These are phyloP conservation scores for Penicillium mononematosum DNA, from an alignment of 495 filamentous ascomycete species.

Conservation along the genomic window DNA sequence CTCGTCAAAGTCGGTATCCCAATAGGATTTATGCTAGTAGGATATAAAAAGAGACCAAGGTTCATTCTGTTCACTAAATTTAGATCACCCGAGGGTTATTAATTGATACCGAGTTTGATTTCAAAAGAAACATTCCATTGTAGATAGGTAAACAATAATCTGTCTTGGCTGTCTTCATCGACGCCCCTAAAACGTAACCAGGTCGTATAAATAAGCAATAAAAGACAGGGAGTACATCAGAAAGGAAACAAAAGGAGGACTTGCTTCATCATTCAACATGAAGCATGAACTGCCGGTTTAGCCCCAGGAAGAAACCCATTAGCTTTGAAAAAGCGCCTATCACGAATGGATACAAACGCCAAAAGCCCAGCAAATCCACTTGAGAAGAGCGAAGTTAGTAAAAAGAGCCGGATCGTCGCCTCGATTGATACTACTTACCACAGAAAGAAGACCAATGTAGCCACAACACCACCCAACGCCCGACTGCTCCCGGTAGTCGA, in stretches of 20 bases:
- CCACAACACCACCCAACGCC: constrained; percentile 23
- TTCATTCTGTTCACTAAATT: too few species aligned
- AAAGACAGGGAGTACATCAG: not conserved
- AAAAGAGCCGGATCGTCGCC: not conserved
- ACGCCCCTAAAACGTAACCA: too few species aligned
- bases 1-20: too few species aligned
- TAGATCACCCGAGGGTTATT: too few species aligned
- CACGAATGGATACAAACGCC: constrained; percentile 16
- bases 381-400: not conserved
- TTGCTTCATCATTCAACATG: not conserved
- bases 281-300: not conserved
- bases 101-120: too few species aligned
- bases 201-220: too few species aligned
- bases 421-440: constrained; percentile 16
- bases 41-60: too few species aligned
- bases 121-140: too few species aligned
- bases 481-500: constrained; percentile 19
- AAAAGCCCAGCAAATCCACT: constrained; percentile 10
- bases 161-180: too few species aligned
- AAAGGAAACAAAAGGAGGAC: not conserved
- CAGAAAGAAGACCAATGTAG: constrained; percentile 18
- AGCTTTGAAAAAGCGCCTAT: constrained; percentile 13
- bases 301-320: constrained; percentile 15
- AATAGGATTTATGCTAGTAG: too few species aligned
- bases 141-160: too few species aligned